phyloP scores from a whole-genome alignment of 2,329 filamentous ascomycete genomes.

The Colletotrichum sp. region DNA sequence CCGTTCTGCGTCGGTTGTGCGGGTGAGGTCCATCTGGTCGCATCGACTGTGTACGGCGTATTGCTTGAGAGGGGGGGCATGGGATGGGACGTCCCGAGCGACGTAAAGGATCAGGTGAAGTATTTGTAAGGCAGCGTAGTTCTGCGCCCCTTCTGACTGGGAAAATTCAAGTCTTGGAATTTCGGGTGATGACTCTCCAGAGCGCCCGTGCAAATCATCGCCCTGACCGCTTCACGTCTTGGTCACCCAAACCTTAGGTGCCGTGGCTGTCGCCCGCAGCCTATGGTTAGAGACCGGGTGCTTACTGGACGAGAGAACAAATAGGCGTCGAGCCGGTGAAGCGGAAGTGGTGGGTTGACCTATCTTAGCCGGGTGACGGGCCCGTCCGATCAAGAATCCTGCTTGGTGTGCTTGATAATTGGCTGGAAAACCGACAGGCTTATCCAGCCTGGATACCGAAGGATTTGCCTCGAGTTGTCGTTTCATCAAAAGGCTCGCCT shows the following conservation, averaged over 20 bases:
- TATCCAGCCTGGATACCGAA: background rate
- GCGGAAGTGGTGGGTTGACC: background rate
- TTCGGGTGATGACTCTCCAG: background rate
- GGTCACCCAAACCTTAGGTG: constrained; percentile 11
- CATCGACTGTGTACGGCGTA: background rate
- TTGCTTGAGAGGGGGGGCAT: background rate
- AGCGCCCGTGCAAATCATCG: constrained; percentile 14
- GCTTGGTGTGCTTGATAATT: background rate
- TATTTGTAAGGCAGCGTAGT: background rate
- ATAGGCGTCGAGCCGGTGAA: constrained; percentile 8
- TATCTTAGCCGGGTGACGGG: background rate
- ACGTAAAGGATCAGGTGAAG: background rate
- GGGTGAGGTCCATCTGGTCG: background rate
- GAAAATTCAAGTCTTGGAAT: background rate
- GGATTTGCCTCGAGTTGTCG: background rate
- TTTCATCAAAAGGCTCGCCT: background rate
- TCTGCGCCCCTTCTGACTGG: background rate
- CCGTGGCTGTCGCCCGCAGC: constrained; percentile 2
- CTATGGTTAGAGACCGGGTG: background rate
- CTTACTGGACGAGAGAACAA: constrained; percentile 5
- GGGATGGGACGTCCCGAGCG: background rate
- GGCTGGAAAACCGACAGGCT: background rate
- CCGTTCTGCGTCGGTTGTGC: background rate
- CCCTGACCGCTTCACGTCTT: constrained; percentile 19
- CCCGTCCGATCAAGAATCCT: background rate